These are phyloP conservation scores for Ophiostoma himal-ulmi DNA, from an alignment of 2,329 filamentous ascomycete species.

Conservation along the genomic window DNA sequence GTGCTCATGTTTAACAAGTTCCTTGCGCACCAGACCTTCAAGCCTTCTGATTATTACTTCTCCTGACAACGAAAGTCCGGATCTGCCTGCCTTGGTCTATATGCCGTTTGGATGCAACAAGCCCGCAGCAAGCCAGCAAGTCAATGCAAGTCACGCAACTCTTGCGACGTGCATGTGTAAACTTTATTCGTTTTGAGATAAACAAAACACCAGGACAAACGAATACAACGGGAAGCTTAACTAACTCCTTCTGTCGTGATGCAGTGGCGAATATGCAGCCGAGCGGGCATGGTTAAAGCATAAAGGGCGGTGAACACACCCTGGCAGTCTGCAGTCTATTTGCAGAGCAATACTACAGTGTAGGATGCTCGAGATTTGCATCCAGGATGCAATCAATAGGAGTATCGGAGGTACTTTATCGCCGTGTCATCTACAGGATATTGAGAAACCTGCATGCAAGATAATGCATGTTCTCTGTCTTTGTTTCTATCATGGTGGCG, in stretches of 20 bases:
- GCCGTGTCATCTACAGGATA: neutral
- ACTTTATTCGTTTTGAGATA: neutral
- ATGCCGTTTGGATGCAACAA: neutral
- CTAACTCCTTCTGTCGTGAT: slow-evolving; percentile 9
- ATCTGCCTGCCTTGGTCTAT: neutral
- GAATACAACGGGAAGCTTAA: neutral
- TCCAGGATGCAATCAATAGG: slow-evolving; percentile 5
- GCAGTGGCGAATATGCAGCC: slow-evolving; percentile 5
- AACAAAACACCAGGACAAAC: neutral
- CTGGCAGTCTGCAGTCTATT: neutral
- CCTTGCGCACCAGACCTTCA: neutral
- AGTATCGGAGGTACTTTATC: neutral
- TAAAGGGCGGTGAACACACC: slow-evolving; percentile 2
- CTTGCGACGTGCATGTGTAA: neutral
- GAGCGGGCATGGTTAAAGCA: slow-evolving; percentile 10
- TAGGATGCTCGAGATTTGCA: neutral
- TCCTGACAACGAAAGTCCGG: neutral
- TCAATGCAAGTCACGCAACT: neutral
- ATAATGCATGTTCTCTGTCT: neutral
- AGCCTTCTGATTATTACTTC: no score
- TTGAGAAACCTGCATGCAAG: neutral
- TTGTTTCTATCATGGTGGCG: neutral
- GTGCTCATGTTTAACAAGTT: no score
- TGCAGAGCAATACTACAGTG: neutral
- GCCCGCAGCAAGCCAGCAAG: neutral